Evolutionary conservation across 805 yeast genomes (phyloP), one percentile per base, ranked within the genome.

Genomic region (Lipomyces kockii): DNA sequence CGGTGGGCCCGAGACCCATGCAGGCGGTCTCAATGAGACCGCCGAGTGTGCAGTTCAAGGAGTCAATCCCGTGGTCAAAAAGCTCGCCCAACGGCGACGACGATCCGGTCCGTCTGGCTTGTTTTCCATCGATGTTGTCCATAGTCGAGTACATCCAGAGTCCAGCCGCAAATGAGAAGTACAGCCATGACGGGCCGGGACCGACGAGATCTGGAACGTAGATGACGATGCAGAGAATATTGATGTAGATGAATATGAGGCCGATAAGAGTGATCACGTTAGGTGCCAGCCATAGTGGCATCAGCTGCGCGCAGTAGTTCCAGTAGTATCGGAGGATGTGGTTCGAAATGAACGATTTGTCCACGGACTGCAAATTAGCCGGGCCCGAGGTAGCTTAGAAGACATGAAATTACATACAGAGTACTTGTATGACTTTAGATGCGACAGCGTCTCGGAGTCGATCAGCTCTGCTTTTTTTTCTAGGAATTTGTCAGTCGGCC

Each of bases 41-140:
- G 12, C 93, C 93, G 62, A 94, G 81, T 1, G 97, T 88, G 4
- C 98, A 92, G 76, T 91, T 91, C 61, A 87, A 77, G 1, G 90
- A 85, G 74, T 87, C 90, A 39, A 87, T 84, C 66, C 97, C 92
- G 75, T 95, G 98, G 78, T 95, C 98, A 76, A 94, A 95, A 67
- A 95, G 82, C 78, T 94, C 98, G 46, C 99, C 98, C 72, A 94
- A 80, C 0, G 99, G 98, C 3, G 98, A 97, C 59, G 92, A 86
- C 77, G 93, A 97, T 12, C 96, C 96, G 0, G 98, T 95, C 32
- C 72, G 70, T 46, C 62, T 20, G 29, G 98, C 98, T 78, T 94
- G 99, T 74, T 91, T 87, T 7, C 98, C 98, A 80, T 94, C 98
- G 77, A 97, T 91, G 5, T 97, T 97, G 80, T 95, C 98, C 82